Evolutionary conservation across 2,329 filamentous ascomycete species (phyloP).

Genomic region (Alternaria brassicae): DNA sequence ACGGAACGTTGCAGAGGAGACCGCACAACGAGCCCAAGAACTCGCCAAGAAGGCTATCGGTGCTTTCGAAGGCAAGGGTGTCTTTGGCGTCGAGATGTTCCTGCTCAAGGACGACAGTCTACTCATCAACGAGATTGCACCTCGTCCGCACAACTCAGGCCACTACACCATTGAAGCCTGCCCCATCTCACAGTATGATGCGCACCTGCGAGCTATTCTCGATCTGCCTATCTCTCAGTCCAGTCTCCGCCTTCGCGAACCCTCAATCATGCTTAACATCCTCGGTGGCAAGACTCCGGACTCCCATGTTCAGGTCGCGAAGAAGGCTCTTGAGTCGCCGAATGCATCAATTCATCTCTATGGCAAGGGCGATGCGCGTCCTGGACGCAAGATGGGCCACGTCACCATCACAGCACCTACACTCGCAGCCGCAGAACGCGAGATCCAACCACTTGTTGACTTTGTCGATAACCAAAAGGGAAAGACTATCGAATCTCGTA

Average conservation of each 20-base stretch:
- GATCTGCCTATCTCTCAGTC: constrained; percentile 63
- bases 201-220: constrained; percentile 85
- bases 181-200: constrained; percentile 87
- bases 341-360: constrained; percentile 81
- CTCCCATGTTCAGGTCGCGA: constrained; percentile 67
- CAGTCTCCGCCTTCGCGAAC: constrained; percentile 64
- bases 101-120: constrained; percentile 74
- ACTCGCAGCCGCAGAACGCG: constrained; percentile 71
- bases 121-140: constrained; percentile 86
- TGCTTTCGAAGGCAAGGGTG: constrained; percentile 84
- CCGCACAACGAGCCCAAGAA: constrained; percentile 72
- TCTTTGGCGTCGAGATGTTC: constrained; percentile 98
- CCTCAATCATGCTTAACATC: constrained; percentile 68
- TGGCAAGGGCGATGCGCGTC: constrained; percentile 83
- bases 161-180: constrained; percentile 96
- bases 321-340: constrained; percentile 64
- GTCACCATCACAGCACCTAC: constrained; percentile 79
- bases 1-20: constrained; percentile 67
- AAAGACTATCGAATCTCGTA: constrained; percentile 35
- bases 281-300: constrained; percentile 63
- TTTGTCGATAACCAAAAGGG: constrained; percentile 64
- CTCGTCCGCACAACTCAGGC: constrained; percentile 86
- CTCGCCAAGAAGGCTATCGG: constrained; percentile 81
- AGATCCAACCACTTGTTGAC: constrained; percentile 73
- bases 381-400: constrained; percentile 93